These are phyloP conservation scores for Pichia inconspicua DNA, from an alignment of 1,139 yeast species.

Conservation along the genomic window DNA sequence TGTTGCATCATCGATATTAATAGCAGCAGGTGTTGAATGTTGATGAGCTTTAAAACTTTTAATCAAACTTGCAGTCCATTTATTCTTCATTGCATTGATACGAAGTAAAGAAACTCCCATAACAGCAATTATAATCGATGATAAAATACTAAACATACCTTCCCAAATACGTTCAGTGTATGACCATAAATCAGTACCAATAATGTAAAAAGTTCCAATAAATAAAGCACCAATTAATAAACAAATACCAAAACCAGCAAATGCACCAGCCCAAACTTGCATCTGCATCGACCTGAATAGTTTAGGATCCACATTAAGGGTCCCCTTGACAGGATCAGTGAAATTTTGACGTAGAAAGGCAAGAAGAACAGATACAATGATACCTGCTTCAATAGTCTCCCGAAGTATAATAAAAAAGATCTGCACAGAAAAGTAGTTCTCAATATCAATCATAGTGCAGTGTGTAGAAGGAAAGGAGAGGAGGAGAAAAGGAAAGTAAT, in stretches of 20 bases:
- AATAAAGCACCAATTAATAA: slow-evolving; percentile 67
- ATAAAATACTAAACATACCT: slow-evolving; percentile 75
- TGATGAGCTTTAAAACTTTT: slow-evolving; percentile 8
- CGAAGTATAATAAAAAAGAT: slow-evolving; percentile 83
- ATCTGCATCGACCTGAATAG: slow-evolving; percentile 37
- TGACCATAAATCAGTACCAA: slow-evolving; percentile 78
- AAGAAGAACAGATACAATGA: slow-evolving; percentile 74
- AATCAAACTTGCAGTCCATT: slow-evolving; percentile 68
- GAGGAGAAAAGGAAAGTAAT: neutral
- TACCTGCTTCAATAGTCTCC: slow-evolving; percentile 82
- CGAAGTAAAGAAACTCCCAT: slow-evolving; percentile 87
- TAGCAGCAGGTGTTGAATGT: neutral
- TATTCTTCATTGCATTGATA: slow-evolving; percentile 77
- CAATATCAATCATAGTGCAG: slow-evolving; percentile 24
- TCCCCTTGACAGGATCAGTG: slow-evolving; percentile 12
- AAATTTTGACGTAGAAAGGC: slow-evolving; percentile 67
- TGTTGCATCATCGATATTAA: slow-evolving; percentile 9
- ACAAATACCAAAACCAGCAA: slow-evolving; percentile 66
- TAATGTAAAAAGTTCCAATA: slow-evolving; percentile 64
- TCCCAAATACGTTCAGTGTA: slow-evolving; percentile 87
- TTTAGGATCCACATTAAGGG: slow-evolving; percentile 21
- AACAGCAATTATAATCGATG: slow-evolving; percentile 71
- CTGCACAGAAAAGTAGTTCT: slow-evolving; percentile 59
- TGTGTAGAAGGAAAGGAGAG: neutral
- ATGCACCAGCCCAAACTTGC: slow-evolving; percentile 85